These are phyloP conservation scores for Clavispora santaluciae DNA, from an alignment of 805 yeast species.

Conservation along the genomic window DNA sequence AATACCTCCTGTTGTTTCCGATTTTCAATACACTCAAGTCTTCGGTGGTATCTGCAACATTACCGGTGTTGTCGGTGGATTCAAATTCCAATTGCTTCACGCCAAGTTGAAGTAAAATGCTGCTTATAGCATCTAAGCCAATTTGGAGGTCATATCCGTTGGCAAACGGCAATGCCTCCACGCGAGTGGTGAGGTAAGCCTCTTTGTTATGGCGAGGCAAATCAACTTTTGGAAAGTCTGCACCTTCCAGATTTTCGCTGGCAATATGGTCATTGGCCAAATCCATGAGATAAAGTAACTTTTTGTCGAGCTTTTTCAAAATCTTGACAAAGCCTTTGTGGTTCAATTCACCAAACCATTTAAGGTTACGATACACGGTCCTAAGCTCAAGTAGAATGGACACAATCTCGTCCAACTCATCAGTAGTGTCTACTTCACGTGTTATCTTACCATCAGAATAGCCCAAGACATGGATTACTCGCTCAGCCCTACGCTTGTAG, in stretches of 20 bases:
- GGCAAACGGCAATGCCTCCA: conserved; percentile 73
- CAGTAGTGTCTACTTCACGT: conserved; percentile 32
- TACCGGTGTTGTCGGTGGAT: conserved; percentile 1
- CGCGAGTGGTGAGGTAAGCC: conserved; percentile 52
- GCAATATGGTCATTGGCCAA: conserved; percentile 19
- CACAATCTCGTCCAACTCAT: conserved; percentile 39
- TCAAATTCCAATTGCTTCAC: conserved; percentile 25
- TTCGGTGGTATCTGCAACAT: conserved; percentile 1
- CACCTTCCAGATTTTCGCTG: conserved; percentile 3
- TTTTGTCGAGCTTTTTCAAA: conserved; percentile 85
- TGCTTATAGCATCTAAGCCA: conserved; percentile 49
- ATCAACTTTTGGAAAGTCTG: conserved; percentile 8
- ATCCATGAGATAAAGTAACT: conserved; percentile 30
- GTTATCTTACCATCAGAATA: conserved; percentile 20
- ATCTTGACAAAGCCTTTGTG: conserved; percentile 87
- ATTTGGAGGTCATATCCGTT: conserved; percentile 57
- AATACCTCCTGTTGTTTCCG: conserved; percentile 18
- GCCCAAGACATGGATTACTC: conserved; percentile 34
- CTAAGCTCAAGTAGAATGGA: conserved; percentile 69
- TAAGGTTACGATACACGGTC: conserved; percentile 70
- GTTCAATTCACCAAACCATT: conserved; percentile 92
- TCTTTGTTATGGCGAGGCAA: conserved; percentile 35
- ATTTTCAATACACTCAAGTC: conserved; percentile 14
- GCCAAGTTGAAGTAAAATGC: conserved; percentile 48
- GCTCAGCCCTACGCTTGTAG: conserved; percentile 63